Conservation (phyloP, 768 basidiomycete genomes). For the Rhizopogon vinicolor region DNA sequence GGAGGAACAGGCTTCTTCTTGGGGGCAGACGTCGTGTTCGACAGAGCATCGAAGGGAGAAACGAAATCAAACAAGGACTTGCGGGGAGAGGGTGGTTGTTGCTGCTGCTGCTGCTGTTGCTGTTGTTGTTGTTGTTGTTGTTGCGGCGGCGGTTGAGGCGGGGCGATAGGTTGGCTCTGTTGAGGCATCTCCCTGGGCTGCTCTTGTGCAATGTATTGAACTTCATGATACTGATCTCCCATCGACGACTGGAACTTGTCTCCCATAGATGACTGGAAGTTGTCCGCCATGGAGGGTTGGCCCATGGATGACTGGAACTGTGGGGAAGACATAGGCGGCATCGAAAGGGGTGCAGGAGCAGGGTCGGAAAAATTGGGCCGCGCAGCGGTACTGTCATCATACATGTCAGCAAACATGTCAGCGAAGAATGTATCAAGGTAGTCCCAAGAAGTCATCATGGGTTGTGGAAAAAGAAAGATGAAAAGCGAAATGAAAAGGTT, state of each 20-base stretch:
- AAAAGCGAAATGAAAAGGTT: conserved; percentile 9
- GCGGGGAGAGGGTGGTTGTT: conserved; percentile 61
- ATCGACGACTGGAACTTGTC: not conserved
- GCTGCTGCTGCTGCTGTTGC: conserved; percentile 28
- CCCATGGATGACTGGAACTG: conserved; percentile 30
- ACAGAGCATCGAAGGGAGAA: conserved; percentile 79
- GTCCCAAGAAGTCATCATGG: conserved; percentile 28
- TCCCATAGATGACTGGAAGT: not conserved
- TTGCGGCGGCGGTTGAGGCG: conserved; percentile 30
- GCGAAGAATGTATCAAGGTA: conserved; percentile 25
- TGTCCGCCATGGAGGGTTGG: conserved; percentile 3
- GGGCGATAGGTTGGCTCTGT: conserved; percentile 15
- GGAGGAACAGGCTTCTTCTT: conserved; percentile 71
- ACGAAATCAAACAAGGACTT: conserved; percentile 85
- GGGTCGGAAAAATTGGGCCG: conserved; percentile 49
- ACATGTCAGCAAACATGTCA: conserved; percentile 10
- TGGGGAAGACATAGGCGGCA: conserved; percentile 39
- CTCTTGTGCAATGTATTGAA: conserved; percentile 17
- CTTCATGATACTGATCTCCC: conserved; percentile 35
- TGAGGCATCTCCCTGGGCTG: conserved; percentile 20
- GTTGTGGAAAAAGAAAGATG: conserved; percentile 14
- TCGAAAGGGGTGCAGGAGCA: conserved; percentile 32
- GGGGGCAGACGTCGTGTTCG: conserved; percentile 35
- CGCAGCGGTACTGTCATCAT: conserved; percentile 36
- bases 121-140: conserved; percentile 37